Percentiles rank a stretch among this genome's conserved stretches.
Conservation (phyloP, 2,329 filamentous ascomycete species). For the Claviceps humidiphila region DNA sequence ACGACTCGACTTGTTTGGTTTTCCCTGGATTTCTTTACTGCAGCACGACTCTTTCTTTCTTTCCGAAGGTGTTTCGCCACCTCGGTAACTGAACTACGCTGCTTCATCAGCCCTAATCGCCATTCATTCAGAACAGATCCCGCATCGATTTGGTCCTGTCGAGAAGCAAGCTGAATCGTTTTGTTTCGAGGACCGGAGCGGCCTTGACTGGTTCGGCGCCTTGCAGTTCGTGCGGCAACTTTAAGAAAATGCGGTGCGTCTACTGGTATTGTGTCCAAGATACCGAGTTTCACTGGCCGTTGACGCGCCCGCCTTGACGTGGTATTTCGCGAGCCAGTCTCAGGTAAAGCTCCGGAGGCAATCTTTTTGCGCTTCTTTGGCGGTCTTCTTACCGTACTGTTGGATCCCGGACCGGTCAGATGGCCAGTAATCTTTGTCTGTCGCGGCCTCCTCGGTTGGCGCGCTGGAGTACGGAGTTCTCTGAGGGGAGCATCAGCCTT, state of each 20-base stretch:
- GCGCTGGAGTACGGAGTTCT: conserved; percentile 11
- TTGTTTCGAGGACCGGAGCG: conserved; percentile 42
- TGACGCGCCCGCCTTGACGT: neutral
- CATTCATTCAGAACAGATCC: conserved; percentile 39
- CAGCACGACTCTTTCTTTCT: conserved; percentile 2
- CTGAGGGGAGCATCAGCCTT: conserved; percentile 13
- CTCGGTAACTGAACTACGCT: conserved; percentile 21
- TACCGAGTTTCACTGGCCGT: conserved; percentile 38
- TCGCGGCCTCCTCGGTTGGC: conserved; percentile 7
- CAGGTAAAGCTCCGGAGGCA: neutral
- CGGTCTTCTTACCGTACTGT: neutral
- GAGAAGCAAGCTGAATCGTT: conserved; percentile 45
- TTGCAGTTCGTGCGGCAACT: conserved; percentile 46
- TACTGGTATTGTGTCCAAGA: conserved; percentile 44
- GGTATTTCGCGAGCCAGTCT: neutral
- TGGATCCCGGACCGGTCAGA: conserved; percentile 6
- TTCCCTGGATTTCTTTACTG: conserved; percentile 12
- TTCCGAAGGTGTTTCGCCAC: conserved; percentile 8
- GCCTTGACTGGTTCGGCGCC: conserved; percentile 32
- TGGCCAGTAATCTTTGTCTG: conserved; percentile 22
- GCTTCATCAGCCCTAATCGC: conserved; percentile 39
- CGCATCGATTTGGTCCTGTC: conserved; percentile 47
- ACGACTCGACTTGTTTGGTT: conserved; percentile 6
- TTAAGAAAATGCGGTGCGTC: conserved; percentile 44
- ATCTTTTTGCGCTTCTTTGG: neutral